Evolutionary conservation across 164 flowering plant species (phyloP).

Genomic region (Nelumbo lutea): DNA sequence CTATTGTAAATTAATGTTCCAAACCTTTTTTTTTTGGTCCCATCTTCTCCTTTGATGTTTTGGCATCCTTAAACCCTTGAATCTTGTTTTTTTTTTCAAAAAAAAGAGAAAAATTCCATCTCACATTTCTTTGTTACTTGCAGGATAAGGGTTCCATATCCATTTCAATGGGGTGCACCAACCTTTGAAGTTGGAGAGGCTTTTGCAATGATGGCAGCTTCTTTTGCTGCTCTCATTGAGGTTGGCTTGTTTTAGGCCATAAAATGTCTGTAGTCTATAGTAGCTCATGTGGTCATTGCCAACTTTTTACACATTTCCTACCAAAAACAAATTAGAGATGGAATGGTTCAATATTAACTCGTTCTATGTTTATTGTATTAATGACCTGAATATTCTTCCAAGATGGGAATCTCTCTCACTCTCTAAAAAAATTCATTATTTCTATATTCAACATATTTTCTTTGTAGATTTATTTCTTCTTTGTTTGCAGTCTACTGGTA

Average conservation of each 20-base stretch:
- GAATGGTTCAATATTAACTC: background rate
- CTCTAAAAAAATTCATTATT: too few relatives aligned
- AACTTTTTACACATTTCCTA: background rate
- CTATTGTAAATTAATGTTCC: background rate
- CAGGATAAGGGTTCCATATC: constrained; percentile 70
- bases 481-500: constrained; percentile 64
- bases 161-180: constrained; percentile 83
- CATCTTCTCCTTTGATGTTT: background rate
- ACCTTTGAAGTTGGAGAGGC: constrained; percentile 60
- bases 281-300: background rate
- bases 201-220: constrained; percentile 75
- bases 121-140: constrained; percentile 1
- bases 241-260: constrained; percentile 21
- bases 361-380: background rate
- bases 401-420: background rate
- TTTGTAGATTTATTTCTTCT: constrained; percentile 2
- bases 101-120: too few relatives aligned
- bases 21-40: background rate
- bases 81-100: background rate
- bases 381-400: background rate
- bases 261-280: background rate
- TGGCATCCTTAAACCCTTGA: background rate
- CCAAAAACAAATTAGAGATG: background rate
- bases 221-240: constrained; percentile 71
- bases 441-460: background rate